Percentiles rank a stretch among this genome's conserved stretches.
phyloP scores from a whole-genome alignment of 2,329 filamentous ascomycete genomes.

The Exophiala spinifera region DNA sequence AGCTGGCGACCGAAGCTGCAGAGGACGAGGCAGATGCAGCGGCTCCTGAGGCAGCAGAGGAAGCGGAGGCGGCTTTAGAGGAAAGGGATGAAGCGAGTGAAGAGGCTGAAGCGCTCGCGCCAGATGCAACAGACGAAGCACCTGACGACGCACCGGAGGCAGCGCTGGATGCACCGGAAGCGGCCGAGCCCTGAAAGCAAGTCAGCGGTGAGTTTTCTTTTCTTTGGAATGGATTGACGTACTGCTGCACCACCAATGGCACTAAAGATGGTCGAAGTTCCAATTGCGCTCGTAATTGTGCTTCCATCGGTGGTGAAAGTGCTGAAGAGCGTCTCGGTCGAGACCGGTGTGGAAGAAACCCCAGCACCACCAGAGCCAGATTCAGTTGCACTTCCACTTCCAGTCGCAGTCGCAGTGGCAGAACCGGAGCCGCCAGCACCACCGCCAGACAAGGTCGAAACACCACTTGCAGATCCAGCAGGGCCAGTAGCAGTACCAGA shows the following conservation, averaged over 20 bases:
- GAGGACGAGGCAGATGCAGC: conserved; percentile 26
- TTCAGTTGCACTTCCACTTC: conserved; percentile 10
- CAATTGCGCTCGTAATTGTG: conserved; percentile 27
- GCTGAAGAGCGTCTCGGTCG: conserved; percentile 25
- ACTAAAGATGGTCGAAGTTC: conserved; percentile 27
- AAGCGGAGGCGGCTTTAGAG: conserved; percentile 17
- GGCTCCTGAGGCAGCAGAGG: conserved; percentile 24
- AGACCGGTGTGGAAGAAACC: conserved; percentile 20
- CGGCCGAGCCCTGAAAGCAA: conserved; percentile 6
- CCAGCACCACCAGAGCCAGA: conserved; percentile 13
- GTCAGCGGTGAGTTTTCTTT: conserved; percentile 8
- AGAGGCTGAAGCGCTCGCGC: conserved; percentile 16
- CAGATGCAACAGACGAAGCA: conserved; percentile 21
- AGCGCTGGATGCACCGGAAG: conserved; percentile 11
- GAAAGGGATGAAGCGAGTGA: conserved; percentile 17
- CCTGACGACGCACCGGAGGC: conserved; percentile 14
- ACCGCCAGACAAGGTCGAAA: background rate
- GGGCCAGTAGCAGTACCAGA: conserved; percentile 16
- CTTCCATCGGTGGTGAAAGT: conserved; percentile 27
- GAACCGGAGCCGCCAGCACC: conserved; percentile 3
- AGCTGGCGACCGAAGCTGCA: conserved; percentile 20
- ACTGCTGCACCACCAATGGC: conserved; percentile 10
- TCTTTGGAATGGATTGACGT: background rate
- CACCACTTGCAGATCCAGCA: conserved; percentile 11
- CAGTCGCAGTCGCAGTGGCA: conserved; percentile 16